Percentiles rank a stretch among this genome's conserved stretches.
Conservation (phyloP, 805 yeast genomes). For the Debaryomyces maramus region DNA sequence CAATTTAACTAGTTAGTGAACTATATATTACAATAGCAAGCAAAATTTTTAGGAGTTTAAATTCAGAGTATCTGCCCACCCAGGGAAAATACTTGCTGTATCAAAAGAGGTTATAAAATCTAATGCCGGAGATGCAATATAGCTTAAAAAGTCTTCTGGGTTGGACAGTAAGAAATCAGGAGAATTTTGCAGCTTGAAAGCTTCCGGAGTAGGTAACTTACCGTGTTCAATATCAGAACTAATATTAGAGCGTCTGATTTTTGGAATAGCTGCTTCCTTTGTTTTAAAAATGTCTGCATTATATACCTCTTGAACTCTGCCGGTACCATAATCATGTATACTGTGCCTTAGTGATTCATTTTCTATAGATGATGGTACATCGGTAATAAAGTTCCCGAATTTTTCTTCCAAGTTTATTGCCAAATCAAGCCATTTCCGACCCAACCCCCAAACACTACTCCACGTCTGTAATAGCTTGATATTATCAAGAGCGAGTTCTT, state of each 20-base stretch:
- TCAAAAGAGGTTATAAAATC: conserved; percentile 19
- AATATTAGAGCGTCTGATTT: not conserved
- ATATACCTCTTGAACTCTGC: conserved; percentile 24
- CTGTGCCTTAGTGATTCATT: conserved; percentile 23
- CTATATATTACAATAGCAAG: too few relatives aligned
- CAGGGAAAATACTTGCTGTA: conserved; percentile 17
- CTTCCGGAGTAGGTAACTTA: not conserved
- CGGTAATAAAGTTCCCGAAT: conserved; percentile 16
- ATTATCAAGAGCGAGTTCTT: conserved; percentile 20
- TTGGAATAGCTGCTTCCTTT: conserved; percentile 16
- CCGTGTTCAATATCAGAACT: conserved; percentile 8
- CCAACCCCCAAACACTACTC: conserved; percentile 31
- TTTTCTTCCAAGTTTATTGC: conserved; percentile 23
- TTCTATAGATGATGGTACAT: conserved; percentile 12
- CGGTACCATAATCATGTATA: conserved; percentile 32
- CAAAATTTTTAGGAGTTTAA: too few relatives aligned
- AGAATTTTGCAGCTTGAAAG: not conserved
- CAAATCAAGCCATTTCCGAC: conserved; percentile 28
- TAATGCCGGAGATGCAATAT: conserved; percentile 13
- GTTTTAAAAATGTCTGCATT: conserved; percentile 10
- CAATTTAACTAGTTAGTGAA: too few relatives aligned
- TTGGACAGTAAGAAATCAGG: not conserved
- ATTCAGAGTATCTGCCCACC: conserved; percentile 14
- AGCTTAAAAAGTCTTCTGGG: not conserved
- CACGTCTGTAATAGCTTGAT: conserved; percentile 24